Evolutionary conservation across 2,329 filamentous ascomycete genomes (phyloP).

Genomic region (Cyphellophora attinorum): DNA sequence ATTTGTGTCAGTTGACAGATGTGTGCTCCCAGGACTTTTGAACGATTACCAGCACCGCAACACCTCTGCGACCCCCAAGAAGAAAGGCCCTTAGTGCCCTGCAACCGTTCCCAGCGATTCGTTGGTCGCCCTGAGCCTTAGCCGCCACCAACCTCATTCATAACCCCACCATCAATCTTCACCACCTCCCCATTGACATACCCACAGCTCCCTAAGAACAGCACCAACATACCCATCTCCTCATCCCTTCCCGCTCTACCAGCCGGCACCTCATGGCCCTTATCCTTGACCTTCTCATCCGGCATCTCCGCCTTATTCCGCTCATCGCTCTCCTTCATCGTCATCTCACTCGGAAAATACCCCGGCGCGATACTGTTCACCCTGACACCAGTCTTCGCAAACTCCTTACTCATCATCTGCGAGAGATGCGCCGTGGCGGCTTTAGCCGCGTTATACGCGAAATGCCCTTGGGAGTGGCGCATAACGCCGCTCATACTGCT

Average conservation of each 20-base stretch:
- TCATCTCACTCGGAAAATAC: conserved; percentile 60
- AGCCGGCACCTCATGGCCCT: conserved; percentile 33
- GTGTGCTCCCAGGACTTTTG: too few relatives aligned
- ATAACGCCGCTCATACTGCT: conserved; percentile 63
- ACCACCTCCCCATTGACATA: conserved; percentile 40
- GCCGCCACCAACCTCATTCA: conserved; percentile 21
- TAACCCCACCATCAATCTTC: conserved; percentile 36
- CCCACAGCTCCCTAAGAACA: conserved; percentile 37
- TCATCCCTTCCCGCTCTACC: conserved; percentile 52
- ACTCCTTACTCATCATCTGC: conserved; percentile 54
- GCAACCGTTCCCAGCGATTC: too few relatives aligned
- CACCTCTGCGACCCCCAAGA: too few relatives aligned
- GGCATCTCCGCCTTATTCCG: conserved; percentile 45
- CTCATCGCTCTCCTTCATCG: conserved; percentile 43
- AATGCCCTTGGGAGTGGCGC: conserved; percentile 61
- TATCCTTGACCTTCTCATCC: conserved; percentile 22
- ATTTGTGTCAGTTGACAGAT: too few relatives aligned
- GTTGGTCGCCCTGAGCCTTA: too few relatives aligned
- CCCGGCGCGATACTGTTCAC: conserved; percentile 64
- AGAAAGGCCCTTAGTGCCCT: too few relatives aligned
- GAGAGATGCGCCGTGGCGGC: conserved; percentile 55
- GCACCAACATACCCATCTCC: conserved; percentile 55
- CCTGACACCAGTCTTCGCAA: conserved; percentile 60
- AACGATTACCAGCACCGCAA: too few relatives aligned
- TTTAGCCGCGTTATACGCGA: conserved; percentile 63